Evolutionary conservation across 176 grass and related monocot species (phyloP).

Genomic region (Eragrostis nindensis): DNA sequence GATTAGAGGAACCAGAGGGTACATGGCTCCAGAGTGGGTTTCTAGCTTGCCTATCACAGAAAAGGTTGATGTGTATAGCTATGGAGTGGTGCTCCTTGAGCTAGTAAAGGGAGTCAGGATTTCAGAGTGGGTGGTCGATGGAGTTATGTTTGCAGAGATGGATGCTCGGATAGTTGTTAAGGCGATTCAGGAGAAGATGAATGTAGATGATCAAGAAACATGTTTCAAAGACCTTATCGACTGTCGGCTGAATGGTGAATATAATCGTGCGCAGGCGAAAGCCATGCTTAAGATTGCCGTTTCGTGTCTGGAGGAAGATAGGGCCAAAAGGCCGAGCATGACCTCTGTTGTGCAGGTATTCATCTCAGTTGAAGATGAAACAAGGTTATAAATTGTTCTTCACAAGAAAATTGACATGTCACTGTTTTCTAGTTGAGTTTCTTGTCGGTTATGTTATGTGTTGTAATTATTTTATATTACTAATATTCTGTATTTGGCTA

Average conservation of each 20-base stretch:
- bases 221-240: neutral
- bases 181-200: neutral
- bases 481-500: no score
- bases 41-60: neutral
- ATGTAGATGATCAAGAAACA: neutral
- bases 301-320: slow-evolving; percentile 35
- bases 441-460: neutral
- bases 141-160: neutral
- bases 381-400: neutral
- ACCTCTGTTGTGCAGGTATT: neutral
- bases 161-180: neutral
- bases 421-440: neutral
- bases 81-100: slow-evolving; percentile 28
- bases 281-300: neutral
- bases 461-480: no score
- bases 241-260: neutral
- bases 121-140: slow-evolving; percentile 16
- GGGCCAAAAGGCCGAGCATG: slow-evolving; percentile 34
- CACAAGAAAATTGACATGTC: neutral
- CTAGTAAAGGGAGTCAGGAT: slow-evolving; percentile 24
- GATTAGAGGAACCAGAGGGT: slow-evolving; percentile 36
- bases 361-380: slow-evolving; percentile 12
- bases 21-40: slow-evolving; percentile 49
- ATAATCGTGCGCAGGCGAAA: neutral
- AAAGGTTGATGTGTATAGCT: slow-evolving; percentile 37